Conservation (phyloP, 1,139 yeast species). For the Candida tetrigidarum region DNA sequence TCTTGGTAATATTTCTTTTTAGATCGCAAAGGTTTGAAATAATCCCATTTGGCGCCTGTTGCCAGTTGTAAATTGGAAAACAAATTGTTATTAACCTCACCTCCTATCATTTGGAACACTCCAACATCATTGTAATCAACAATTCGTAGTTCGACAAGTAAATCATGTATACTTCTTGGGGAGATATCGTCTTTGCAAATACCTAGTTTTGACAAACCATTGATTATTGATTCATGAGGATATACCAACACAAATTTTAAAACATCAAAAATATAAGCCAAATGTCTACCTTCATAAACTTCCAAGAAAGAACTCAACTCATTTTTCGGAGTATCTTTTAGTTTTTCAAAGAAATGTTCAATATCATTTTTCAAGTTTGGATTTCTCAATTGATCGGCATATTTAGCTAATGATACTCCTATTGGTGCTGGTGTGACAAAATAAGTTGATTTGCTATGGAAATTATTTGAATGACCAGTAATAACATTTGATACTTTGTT, state of each 20-base stretch:
- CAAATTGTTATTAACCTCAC: too few relatives aligned
- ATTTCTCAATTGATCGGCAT: slow-evolving; percentile 19
- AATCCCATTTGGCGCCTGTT: slow-evolving; percentile 23
- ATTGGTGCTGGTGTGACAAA: slow-evolving; percentile 28
- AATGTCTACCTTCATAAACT: slow-evolving; percentile 40
- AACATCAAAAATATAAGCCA: slow-evolving; percentile 28
- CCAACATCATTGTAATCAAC: slow-evolving; percentile 32
- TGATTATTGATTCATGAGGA: slow-evolving; percentile 35
- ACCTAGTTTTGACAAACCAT: slow-evolving; percentile 19
- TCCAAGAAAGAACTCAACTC: slow-evolving; percentile 30
- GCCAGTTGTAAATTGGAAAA: too few relatives aligned
- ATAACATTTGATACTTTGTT: slow-evolving; percentile 27
- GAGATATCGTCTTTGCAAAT: slow-evolving; percentile 19
- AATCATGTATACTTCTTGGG: slow-evolving; percentile 20
- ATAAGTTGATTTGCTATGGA: slow-evolving; percentile 26
- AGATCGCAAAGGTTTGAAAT: slow-evolving; percentile 35
- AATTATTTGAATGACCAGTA: slow-evolving; percentile 30
- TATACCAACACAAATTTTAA: slow-evolving; percentile 36
- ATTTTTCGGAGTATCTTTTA: slow-evolving; percentile 22
- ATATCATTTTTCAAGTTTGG: slow-evolving; percentile 14
- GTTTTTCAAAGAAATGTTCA: slow-evolving; percentile 20
- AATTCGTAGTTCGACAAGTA: slow-evolving; percentile 28
- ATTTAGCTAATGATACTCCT: slow-evolving; percentile 19
- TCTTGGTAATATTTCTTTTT: slow-evolving; percentile 29
- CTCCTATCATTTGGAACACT: too few relatives aligned